Base-by-base conservation (phyloP, 169 alveolate genomes). In the Cryptosporidium ryanae region DNA sequence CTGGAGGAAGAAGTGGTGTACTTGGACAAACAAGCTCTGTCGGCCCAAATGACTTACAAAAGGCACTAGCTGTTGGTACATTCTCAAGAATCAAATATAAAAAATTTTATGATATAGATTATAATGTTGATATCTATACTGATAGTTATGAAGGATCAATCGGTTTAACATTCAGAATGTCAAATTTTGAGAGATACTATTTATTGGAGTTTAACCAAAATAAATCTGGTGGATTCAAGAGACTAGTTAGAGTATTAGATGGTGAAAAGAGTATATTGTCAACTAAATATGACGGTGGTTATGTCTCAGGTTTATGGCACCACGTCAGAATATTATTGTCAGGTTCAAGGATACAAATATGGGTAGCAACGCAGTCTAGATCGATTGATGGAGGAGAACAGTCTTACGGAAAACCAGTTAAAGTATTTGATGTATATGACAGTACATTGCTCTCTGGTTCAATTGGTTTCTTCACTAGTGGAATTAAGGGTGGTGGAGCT, bases 181-280 rank as follows among this genome's bases (percentile, higher is more conserved):
- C 84, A 64, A 94, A 93, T 64, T 87, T 84, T 68, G 90, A 76
- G 31, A 93, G 92, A 82, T 91, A 90, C 84, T 93, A 90, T 70
- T 89, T 93, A 76, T 83, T 93, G 64, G 96, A 93, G 70, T 64
- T 93, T 71, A 90, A 64, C 49, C 93, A 93, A 44, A 89, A 64
- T 65, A 64, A 64, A 59, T 64, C 82, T 44, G 96, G 95, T 46
- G 96, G 95, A 38, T 92, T 68, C 81, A 95, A 95, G 81, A 76
- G 97, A 63, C 90, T 95, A 32, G 66, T 95, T 48, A 82, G 96
- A 43, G 92, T 95, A 63, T 91, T 91, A 48, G 94, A 95, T 64
- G 96, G 97, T 17, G 93, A 70, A 18, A 94, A 95, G 27, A 90
- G 91, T 25, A 96, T 93, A 83, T 81, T 95, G 50, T 95, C 97